Evolutionary conservation across 306 rosid genomes (phyloP).

Genomic region (Ochetophila trinervis): DNA sequence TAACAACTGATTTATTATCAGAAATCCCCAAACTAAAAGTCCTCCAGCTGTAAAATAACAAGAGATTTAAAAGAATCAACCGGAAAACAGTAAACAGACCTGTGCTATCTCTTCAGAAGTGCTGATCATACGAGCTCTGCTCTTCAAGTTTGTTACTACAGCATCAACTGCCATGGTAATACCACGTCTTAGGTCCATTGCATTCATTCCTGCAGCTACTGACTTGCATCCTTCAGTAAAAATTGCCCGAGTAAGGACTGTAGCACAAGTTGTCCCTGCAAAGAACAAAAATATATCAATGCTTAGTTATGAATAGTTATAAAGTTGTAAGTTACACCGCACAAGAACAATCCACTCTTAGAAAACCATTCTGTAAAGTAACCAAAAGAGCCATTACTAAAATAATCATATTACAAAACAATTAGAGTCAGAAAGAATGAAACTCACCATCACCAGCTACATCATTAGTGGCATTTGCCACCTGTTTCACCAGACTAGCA

Average conservation of each 20-base stretch:
- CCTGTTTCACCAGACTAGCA: slow-evolving; percentile 97
- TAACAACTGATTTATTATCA: slow-evolving; percentile 1
- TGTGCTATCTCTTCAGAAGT: slow-evolving; percentile 96
- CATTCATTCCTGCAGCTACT: slow-evolving; percentile 97
- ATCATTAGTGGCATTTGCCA: slow-evolving; percentile 93
- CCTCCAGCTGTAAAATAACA: not conserved
- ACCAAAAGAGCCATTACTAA: not conserved
- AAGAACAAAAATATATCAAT: slow-evolving; percentile 12
- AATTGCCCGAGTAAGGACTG: slow-evolving; percentile 84
- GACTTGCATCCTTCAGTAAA: slow-evolving; percentile 95
- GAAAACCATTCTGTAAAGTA: not conserved
- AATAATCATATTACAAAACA: no score
- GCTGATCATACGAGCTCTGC: slow-evolving; percentile 92
- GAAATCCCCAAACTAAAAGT: not conserved
- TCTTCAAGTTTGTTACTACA: slow-evolving; percentile 84
- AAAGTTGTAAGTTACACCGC: not conserved
- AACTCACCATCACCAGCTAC: slow-evolving; percentile 90
- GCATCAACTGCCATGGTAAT: slow-evolving; percentile 84
- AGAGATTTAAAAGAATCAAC: not conserved
- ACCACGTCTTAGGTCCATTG: slow-evolving; percentile 95
- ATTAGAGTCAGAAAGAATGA: no score
- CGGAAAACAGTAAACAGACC: slow-evolving; percentile 37
- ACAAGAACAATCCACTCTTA: not conserved
- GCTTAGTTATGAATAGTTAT: not conserved
- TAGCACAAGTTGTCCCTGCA: slow-evolving; percentile 94